Evolutionary conservation across 2,329 filamentous ascomycete genomes (phyloP).

Genomic region (Elsinoe perseae): DNA sequence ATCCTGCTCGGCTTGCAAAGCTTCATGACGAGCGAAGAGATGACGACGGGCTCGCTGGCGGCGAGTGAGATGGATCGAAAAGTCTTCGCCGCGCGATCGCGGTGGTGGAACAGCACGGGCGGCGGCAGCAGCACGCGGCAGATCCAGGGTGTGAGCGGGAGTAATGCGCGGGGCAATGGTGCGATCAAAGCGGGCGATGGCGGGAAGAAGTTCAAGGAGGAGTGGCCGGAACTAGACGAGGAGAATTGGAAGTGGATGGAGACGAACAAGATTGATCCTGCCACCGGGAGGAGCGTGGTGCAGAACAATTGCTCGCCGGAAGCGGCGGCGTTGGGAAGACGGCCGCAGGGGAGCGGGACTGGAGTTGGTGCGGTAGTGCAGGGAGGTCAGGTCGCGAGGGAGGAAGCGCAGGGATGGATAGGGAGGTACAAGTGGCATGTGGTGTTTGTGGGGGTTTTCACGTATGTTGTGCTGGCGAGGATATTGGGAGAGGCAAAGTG

Average conservation of each 20-base stretch:
- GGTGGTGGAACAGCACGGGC: conserved; percentile 97
- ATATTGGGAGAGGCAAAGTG: conserved; percentile 48
- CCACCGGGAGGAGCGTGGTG: conserved; percentile 51
- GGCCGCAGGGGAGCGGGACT: conserved; percentile 49
- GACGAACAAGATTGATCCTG: conserved; percentile 67
- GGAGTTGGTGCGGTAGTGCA: conserved; percentile 62
- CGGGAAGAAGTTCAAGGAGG: conserved; percentile 76
- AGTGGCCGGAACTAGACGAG: conserved; percentile 83
- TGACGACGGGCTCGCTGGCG: conserved; percentile 87
- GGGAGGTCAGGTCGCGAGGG: conserved; percentile 63
- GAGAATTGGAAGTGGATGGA: conserved; percentile 93
- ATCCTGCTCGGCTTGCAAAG: conserved; percentile 89
- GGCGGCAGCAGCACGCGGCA: conserved; percentile 60
- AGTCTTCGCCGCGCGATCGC: conserved; percentile 65
- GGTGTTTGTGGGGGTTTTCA: conserved; percentile 60
- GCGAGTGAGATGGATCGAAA: conserved; percentile 69
- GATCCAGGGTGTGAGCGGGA: conserved; percentile 41
- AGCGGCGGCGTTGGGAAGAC: conserved; percentile 57
- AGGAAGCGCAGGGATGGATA: conserved; percentile 77
- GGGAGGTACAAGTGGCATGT: conserved; percentile 71
- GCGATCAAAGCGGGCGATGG: conserved; percentile 84
- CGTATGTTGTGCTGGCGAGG: conserved; percentile 76
- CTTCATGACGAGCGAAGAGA: conserved; percentile 98
- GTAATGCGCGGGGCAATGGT: conserved; percentile 57
- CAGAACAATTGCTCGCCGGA: conserved; percentile 48